Conservation (phyloP, 2,329 filamentous ascomycete genomes). For the Colletotrichum sp. region DNA sequence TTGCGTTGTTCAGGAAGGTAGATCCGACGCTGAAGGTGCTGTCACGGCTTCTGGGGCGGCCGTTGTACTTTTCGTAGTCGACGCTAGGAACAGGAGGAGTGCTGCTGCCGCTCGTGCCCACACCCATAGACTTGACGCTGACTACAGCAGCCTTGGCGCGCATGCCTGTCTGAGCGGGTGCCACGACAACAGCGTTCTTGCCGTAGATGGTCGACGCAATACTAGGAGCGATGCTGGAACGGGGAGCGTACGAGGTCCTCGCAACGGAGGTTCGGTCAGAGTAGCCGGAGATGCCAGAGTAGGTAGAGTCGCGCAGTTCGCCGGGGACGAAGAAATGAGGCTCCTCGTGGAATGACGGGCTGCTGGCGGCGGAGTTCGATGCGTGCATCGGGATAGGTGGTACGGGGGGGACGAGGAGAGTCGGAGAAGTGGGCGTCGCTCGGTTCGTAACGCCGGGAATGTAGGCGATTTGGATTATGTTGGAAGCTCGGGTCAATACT, state of each 20-base stretch:
- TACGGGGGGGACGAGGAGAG: conserved; percentile 85
- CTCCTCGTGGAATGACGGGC: conserved; percentile 67
- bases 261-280: conserved; percentile 68
- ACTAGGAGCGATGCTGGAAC: conserved; percentile 80
- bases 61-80: conserved; percentile 65
- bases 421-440: conserved; percentile 82
- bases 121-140: conserved; percentile 78
- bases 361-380: conserved; percentile 54
- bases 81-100: conserved; percentile 77
- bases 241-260: conserved; percentile 61
- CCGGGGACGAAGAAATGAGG: conserved; percentile 94
- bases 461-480: conserved; percentile 99
- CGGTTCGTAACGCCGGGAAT: conserved; percentile 97
- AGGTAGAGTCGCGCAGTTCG: conserved; percentile 89
- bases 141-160: conserved; percentile 91
- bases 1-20: conserved; percentile 71
- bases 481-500: conserved; percentile 92
- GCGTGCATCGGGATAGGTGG: conserved; percentile 82
- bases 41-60: conserved; percentile 57
- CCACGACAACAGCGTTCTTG: conserved; percentile 82
- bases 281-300: conserved; percentile 75
- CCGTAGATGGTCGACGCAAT: conserved; percentile 95
- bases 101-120: conserved; percentile 56
- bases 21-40: conserved; percentile 72
- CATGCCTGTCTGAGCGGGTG: conserved; percentile 86